Conservation (phyloP, 352 stramenopile genomes). For the Hyaloperonospora arabidopsidis region DNA sequence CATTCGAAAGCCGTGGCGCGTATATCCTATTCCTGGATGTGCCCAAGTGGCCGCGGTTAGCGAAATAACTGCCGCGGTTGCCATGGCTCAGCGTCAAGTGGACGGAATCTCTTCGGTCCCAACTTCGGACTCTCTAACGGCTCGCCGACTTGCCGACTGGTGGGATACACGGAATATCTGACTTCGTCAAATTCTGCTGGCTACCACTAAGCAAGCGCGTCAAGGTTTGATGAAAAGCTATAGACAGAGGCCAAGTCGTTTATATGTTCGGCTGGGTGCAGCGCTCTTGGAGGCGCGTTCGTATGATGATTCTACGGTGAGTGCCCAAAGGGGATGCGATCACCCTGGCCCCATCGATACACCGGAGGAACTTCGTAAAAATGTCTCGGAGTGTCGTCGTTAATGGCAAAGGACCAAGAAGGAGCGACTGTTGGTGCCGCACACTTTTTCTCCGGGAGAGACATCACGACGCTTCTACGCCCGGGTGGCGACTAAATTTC, state of each 20-base stretch:
- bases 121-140: background rate
- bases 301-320: background rate
- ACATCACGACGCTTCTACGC: background rate
- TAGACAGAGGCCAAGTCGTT: background rate
- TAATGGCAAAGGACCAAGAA: background rate
- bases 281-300: background rate
- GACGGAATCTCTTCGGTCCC: background rate
- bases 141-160: background rate
- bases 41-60: background rate
- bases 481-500: background rate
- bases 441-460: background rate
- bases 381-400: background rate
- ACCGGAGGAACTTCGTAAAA: too few relatives aligned
- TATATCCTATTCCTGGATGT: conserved; percentile 1
- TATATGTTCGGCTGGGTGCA: background rate
- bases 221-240: background rate
- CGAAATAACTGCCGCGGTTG: background rate
- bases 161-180: background rate
- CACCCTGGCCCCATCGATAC: background rate
- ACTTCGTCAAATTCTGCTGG: background rate
- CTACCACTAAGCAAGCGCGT: background rate
- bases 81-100: background rate
- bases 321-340: background rate
- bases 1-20: background rate
- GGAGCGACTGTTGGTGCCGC: background rate